phyloP scores from a whole-genome alignment of 2,329 filamentous ascomycete genomes.

The Cercospora sp. region DNA sequence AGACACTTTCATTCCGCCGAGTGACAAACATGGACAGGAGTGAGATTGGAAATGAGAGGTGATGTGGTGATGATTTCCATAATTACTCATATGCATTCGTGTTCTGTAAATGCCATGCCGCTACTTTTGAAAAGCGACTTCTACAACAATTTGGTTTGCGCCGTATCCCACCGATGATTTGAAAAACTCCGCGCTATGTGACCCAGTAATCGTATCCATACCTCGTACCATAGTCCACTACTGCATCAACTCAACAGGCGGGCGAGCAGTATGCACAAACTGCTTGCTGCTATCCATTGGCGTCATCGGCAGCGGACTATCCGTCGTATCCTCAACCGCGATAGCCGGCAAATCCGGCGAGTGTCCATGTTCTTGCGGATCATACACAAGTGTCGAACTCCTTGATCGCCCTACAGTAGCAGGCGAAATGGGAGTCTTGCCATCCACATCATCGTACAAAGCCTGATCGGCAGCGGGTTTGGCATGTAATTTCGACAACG shows the following conservation, averaged over 20 bases:
- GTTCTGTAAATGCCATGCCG: neutral
- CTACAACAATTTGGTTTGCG: neutral
- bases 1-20: neutral
- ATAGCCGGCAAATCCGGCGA: conserved; percentile 62
- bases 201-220: neutral
- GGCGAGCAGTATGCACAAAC: conserved; percentile 54
- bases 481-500: conserved; percentile 55
- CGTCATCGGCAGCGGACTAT: conserved; percentile 47
- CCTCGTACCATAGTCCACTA: neutral
- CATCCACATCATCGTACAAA: conserved; percentile 29
- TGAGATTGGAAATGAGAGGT: neutral
- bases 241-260: conserved; percentile 58
- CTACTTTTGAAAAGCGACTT: neutral
- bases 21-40: neutral
- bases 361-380: conserved; percentile 62
- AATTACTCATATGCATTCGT: neutral
- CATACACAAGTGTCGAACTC: conserved; percentile 60
- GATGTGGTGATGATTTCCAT: neutral
- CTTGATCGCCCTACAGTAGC: conserved; percentile 43
- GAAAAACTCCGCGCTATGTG: conserved; percentile 13
- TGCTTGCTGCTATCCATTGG: conserved; percentile 52
- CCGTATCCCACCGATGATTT: neutral
- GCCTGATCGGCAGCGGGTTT: conserved; percentile 38
- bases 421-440: conserved; percentile 25
- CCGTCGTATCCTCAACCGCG: conserved; percentile 62